phyloP scores from a whole-genome alignment of 345 rosid species.

The Balakata baccata region DNA sequence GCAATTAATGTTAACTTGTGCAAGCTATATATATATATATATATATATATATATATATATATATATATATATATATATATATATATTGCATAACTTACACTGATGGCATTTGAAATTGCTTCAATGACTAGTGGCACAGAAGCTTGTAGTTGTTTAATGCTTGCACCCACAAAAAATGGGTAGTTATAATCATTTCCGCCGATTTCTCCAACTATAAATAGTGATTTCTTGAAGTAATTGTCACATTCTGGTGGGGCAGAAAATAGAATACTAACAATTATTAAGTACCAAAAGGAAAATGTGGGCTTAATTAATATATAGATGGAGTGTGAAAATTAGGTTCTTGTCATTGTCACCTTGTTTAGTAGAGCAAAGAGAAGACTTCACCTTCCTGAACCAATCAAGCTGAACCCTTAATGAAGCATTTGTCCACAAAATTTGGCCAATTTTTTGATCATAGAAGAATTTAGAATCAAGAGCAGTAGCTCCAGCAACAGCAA shows the following conservation, averaged over 20 bases:
- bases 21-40: too few species aligned
- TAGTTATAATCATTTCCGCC: constrained; percentile 77
- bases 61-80: too few species aligned
- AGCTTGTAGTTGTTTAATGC: constrained; percentile 31
- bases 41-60: too few species aligned
- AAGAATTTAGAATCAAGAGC: constrained; percentile 47
- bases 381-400: constrained; percentile 63
- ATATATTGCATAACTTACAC: constrained; percentile 25
- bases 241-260: constrained; percentile 37
- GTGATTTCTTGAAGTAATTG: constrained; percentile 47
- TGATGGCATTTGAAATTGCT: constrained; percentile 37
- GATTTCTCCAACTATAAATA: constrained; percentile 66
- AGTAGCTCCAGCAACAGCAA: constrained; percentile 74
- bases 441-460: constrained; percentile 28
- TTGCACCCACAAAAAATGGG: constrained; percentile 41
- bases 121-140: constrained; percentile 49
- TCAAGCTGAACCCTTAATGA: constrained; percentile 50
- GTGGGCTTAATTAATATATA: background rate
- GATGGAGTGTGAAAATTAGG: background rate
- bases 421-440: constrained; percentile 40
- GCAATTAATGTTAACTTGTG: too few species aligned
- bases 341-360: constrained; percentile 34
- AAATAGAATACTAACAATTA: too few species aligned
- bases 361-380: constrained; percentile 43
- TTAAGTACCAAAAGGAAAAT: background rate